A percentile compares a stretch with the other conserved stretches of the same genome.
Conservation (phyloP, 1,139 yeast species). For the Hyphopichia buzzinii region DNA sequence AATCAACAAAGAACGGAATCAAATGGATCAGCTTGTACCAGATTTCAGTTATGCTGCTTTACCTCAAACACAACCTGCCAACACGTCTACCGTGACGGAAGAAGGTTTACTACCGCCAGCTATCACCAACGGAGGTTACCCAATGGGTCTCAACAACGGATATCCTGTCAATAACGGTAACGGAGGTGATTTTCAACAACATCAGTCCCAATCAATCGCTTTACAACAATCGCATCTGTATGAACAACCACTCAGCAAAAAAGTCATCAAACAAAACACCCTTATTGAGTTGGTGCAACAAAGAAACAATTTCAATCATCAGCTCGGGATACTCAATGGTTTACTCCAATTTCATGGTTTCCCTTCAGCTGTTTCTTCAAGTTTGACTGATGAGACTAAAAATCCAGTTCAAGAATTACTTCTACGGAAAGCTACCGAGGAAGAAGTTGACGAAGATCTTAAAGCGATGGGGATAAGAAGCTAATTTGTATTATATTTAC, state of each 20-base stretch:
- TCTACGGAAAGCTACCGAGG: conserved; percentile 52
- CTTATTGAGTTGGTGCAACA: conserved; percentile 50
- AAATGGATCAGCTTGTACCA: conserved; percentile 69
- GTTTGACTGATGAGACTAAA: conserved; percentile 19
- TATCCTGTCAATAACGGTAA: neutral
- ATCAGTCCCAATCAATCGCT: conserved; percentile 24
- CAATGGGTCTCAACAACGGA: conserved; percentile 7
- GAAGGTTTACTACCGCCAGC: neutral
- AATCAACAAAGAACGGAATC: conserved; percentile 84
- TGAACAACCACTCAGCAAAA: conserved; percentile 47
- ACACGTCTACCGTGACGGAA: conserved; percentile 10
- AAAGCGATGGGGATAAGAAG: conserved; percentile 45
- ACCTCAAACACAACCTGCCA: conserved; percentile 25
- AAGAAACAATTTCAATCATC: conserved; percentile 52
- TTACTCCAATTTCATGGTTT: conserved; percentile 59
- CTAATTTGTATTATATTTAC: too few relatives aligned
- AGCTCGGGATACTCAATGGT: conserved; percentile 58
- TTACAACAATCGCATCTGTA: conserved; percentile 86
- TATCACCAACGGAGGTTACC: neutral
- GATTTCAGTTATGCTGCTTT: conserved; percentile 39
- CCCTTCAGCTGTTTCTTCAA: conserved; percentile 59
- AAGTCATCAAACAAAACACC: conserved; percentile 36
- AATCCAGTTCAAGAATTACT: conserved; percentile 31
- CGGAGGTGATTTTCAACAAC: conserved; percentile 1
- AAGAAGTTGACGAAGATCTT: conserved; percentile 64